Conservation (phyloP, 257 asterid species). For the Solanum sitiens region DNA sequence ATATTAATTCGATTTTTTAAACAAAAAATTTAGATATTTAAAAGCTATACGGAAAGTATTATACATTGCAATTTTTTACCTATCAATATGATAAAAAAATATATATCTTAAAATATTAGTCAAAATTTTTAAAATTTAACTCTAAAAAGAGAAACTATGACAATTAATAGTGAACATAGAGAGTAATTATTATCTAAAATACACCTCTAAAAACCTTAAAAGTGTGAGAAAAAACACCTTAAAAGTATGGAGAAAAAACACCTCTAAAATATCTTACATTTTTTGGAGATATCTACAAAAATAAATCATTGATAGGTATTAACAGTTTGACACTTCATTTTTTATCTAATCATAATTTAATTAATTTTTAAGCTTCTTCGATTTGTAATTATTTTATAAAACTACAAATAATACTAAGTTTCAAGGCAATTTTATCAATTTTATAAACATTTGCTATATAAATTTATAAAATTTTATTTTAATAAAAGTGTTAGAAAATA, state of each 20-base stretch:
- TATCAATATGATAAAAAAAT: no score
- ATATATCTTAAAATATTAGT: no score
- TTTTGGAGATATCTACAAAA: neutral
- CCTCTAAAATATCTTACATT: neutral
- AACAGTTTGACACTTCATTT: neutral
- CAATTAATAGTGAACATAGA: no score
- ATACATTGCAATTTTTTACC: no score
- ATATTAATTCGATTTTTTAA: fast-evolving
- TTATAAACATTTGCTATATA: neutral
- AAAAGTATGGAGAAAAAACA: neutral
- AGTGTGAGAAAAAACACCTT: neutral
- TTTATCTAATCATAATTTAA: neutral
- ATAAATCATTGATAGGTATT: neutral
- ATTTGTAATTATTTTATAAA: no score
- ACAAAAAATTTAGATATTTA: no score
- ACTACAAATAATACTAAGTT: no score
- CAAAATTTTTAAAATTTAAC: no score
- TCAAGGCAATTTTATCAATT: neutral
- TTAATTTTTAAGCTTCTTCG: neutral
- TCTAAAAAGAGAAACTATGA: no score
- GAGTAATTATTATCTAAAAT: neutral
- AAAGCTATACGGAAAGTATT: fast-evolving
- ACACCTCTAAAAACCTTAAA: neutral
- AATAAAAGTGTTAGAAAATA: neutral
- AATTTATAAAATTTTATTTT: no score